Percentiles rank a stretch among this genome's conserved stretches.
Conservation (phyloP, 768 basidiomycete genomes). For the Strobilomyces dryophilus region DNA sequence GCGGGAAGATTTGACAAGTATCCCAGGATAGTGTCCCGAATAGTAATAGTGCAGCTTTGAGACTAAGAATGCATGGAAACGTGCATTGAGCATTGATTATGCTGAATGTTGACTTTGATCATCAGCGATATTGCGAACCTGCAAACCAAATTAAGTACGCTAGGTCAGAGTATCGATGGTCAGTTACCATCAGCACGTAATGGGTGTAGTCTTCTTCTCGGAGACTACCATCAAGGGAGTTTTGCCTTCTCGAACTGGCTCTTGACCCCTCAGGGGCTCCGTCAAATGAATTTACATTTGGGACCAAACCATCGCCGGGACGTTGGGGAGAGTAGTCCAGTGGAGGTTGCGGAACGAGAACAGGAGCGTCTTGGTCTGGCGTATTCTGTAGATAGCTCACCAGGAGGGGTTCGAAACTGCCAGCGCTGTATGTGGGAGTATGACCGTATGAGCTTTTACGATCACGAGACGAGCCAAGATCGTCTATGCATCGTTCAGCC, state of each 20-base stretch:
- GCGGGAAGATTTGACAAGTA: conserved; percentile 8
- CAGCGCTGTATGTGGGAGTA: conserved; percentile 46
- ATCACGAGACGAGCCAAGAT: conserved; percentile 27
- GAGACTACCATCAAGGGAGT: conserved; percentile 23
- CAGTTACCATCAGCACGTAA: conserved; percentile 50
- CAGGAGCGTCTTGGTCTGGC: conserved; percentile 18
- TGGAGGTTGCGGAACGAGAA: conserved; percentile 22
- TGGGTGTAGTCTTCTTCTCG: conserved; percentile 54
- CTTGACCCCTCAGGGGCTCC: conserved; percentile 27
- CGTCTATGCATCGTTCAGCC: conserved; percentile 15
- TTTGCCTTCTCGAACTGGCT: conserved; percentile 18
- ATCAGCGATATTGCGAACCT: conserved; percentile 59
- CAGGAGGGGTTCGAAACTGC: conserved; percentile 60
- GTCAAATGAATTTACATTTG: conserved; percentile 10
- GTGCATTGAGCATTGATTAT: conserved; percentile 8
- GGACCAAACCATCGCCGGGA: not conserved
- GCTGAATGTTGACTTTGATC: conserved; percentile 32
- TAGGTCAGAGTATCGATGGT: not conserved
- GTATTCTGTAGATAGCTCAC: conserved; percentile 37
- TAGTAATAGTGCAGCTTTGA: conserved; percentile 1
- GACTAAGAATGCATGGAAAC: conserved; percentile 3
- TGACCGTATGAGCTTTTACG: conserved; percentile 36
- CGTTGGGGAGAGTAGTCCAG: conserved; percentile 24
- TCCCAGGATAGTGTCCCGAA: conserved; percentile 2
- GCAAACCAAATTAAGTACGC: conserved; percentile 11